phyloP scores from a whole-genome alignment of 768 basidiomycete genomes.

The Boletus sensibilis region DNA sequence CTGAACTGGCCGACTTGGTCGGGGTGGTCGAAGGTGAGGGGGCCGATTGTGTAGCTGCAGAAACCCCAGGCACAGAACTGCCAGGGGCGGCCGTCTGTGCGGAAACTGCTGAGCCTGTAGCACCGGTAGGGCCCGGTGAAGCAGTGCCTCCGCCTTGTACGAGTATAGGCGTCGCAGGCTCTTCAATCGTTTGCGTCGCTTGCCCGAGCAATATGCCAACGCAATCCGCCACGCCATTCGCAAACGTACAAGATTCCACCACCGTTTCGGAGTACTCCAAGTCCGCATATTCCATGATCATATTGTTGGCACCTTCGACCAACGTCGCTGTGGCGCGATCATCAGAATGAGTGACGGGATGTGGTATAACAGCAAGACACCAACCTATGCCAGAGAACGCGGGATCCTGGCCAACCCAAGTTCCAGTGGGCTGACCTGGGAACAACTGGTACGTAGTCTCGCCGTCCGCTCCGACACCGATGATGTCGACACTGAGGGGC shows the following conservation, averaged over 20 bases:
- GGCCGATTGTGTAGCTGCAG: neutral
- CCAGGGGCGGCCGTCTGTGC: neutral
- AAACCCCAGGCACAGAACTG: neutral
- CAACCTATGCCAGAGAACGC: conserved; percentile 42
- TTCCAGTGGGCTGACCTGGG: conserved; percentile 37
- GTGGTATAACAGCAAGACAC: neutral
- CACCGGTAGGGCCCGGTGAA: neutral
- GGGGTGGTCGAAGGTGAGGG: neutral
- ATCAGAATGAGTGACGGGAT: neutral
- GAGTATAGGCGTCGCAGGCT: neutral
- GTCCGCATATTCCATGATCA: conserved; percentile 10
- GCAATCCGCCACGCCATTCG: conserved; percentile 3
- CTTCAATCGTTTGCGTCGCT: neutral
- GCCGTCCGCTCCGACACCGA: conserved; percentile 43
- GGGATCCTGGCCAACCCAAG: conserved; percentile 22
- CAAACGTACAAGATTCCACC: conserved; percentile 13
- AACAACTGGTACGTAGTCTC: conserved; percentile 43
- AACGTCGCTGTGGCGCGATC: neutral
- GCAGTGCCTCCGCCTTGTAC: conserved; percentile 13
- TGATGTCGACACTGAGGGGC: conserved; percentile 40
- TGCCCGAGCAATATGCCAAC: neutral
- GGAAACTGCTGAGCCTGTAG: neutral
- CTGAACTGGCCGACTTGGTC: neutral
- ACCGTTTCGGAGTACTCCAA: neutral
- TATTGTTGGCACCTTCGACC: conserved; percentile 3